Evolutionary conservation across 768 basidiomycete species (phyloP).

Genomic region (Tylopilus felleus): DNA sequence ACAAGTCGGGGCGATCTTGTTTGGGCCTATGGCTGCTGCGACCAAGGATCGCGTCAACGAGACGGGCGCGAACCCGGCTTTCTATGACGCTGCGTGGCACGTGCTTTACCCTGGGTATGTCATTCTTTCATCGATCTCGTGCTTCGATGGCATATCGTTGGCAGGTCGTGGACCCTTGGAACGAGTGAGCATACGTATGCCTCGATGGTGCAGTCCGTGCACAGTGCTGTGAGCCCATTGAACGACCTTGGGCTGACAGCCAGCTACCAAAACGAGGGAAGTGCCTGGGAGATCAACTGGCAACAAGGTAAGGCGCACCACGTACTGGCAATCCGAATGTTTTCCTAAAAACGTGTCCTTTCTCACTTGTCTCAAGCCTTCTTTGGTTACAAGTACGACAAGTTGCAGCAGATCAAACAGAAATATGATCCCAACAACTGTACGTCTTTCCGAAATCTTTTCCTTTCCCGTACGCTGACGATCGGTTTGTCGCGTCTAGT

Average conservation of each 20-base stretch:
- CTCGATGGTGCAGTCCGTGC: neutral
- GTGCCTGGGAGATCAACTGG: slow-evolving; percentile 13
- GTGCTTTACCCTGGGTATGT: slow-evolving; percentile 9
- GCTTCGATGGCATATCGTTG: neutral
- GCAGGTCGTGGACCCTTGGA: slow-evolving; percentile 15
- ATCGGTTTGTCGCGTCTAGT: neutral
- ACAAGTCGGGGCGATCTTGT: neutral
- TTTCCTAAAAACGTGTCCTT: neutral
- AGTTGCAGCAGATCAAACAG: slow-evolving; percentile 9
- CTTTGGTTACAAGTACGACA: slow-evolving; percentile 19
- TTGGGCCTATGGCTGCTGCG: slow-evolving; percentile 13
- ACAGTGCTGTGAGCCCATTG: slow-evolving; percentile 6
- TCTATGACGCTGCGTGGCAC: slow-evolving; percentile 17
- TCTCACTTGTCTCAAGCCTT: neutral
- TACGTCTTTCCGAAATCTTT: neutral
- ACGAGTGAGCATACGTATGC: neutral
- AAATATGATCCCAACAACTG: slow-evolving; percentile 15
- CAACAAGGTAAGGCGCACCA: slow-evolving; percentile 6
- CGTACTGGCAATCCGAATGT: no score
- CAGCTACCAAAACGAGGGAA: slow-evolving; percentile 22
- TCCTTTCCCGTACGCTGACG: neutral
- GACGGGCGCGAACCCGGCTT: slow-evolving; percentile 18
- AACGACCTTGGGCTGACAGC: slow-evolving; percentile 9
- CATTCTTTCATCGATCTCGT: no score
- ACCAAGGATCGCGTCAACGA: slow-evolving; percentile 8